phyloP scores from a whole-genome alignment of 257 asterid genomes.

The Galeopsis tetrahit region DNA sequence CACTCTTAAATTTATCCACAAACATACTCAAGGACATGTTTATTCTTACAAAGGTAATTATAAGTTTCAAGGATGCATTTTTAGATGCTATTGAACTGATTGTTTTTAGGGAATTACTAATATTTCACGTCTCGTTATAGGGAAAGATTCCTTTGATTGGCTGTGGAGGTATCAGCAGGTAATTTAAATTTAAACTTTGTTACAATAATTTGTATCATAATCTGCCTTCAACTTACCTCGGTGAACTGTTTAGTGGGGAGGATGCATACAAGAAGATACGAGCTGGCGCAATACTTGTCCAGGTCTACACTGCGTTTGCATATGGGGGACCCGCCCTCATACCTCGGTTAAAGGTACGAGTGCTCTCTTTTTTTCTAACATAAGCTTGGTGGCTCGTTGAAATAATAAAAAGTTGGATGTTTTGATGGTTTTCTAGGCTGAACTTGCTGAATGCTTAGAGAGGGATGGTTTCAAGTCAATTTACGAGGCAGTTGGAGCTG shows the following conservation, averaged over 20 bases:
- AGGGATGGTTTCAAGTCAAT: conserved; percentile 86
- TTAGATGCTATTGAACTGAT: background rate
- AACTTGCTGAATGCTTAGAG: conserved; percentile 80
- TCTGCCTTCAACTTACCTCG: conserved; percentile 21
- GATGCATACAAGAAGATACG: conserved; percentile 95
- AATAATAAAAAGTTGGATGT: background rate
- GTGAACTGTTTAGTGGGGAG: conserved; percentile 64
- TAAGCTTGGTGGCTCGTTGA: background rate
- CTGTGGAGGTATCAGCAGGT: conserved; percentile 98
- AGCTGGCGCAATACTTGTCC: conserved; percentile 94
- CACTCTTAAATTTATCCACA: conserved; percentile 72
- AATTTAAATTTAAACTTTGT: conserved; percentile 25
- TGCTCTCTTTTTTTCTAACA: background rate
- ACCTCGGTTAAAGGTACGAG: conserved; percentile 80
- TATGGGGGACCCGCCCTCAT: conserved; percentile 98
- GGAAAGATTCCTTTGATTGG: conserved; percentile 89
- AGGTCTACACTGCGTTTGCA: conserved; percentile 94
- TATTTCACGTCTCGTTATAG: conserved; percentile 39
- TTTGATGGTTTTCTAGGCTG: conserved; percentile 52
- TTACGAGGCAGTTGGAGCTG: conserved; percentile 87
- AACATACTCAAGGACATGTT: conserved; percentile 85
- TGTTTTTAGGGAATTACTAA: background rate
- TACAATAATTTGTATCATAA: conserved; percentile 9
- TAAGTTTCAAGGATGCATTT: conserved; percentile 10
- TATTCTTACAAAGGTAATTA: conserved; percentile 82